Percentiles rank a stretch among this genome's conserved stretches.
Conservation (phyloP, 495 filamentous ascomycete species). For the Trichoderma asperelloides region DNA sequence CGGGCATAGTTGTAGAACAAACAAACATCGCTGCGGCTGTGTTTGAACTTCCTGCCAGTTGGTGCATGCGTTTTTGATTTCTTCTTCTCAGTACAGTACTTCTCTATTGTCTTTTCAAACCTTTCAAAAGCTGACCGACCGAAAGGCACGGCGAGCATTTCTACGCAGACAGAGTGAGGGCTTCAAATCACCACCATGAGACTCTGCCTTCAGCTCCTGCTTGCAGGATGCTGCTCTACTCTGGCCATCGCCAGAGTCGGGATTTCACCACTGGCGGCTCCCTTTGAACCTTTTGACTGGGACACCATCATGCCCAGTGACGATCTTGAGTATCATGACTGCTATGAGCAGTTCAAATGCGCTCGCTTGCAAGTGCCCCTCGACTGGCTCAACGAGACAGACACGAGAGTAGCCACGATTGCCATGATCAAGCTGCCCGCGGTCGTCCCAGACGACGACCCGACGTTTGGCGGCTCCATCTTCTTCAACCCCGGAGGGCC, state of each 20-base stretch:
- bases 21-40: too few species aligned
- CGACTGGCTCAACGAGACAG: constrained; percentile 28
- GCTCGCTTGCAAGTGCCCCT: constrained; percentile 39
- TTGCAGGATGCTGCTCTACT: background rate
- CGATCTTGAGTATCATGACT: constrained; percentile 24
- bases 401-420: constrained; percentile 19
- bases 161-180: background rate
- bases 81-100: background rate
- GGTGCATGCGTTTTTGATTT: too few species aligned
- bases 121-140: too few species aligned
- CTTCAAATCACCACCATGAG: background rate
- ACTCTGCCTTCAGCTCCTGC: background rate
- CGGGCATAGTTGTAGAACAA: background rate
- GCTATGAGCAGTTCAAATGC: constrained; percentile 29
- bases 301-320: constrained; percentile 19
- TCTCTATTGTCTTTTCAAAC: background rate
- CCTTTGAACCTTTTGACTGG: constrained; percentile 13
- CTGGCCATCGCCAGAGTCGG: background rate
- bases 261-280: background rate
- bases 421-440: constrained; percentile 29
- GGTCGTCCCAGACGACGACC: constrained; percentile 18
- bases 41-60: too few species aligned
- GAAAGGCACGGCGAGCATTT: too few species aligned
- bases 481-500: constrained; percentile 40
- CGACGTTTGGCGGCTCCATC: constrained; percentile 27